Conservation (phyloP, 139 green algal species). For the Tetraselmis chui region DNA sequence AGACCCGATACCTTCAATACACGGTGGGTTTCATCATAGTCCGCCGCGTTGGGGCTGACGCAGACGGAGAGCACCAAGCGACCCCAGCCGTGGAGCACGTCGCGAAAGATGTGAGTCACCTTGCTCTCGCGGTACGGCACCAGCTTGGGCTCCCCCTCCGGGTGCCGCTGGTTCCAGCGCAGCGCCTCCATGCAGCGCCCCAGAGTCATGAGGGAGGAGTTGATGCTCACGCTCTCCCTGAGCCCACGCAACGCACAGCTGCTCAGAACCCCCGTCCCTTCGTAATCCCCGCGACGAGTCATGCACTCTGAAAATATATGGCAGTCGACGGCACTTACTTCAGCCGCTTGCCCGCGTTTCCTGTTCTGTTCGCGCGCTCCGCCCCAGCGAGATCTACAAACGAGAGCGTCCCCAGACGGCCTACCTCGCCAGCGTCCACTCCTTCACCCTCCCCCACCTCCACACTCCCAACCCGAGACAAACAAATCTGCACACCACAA, state of each 20-base stretch:
- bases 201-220: constrained; percentile 68
- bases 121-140: constrained; percentile 58
- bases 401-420: constrained; percentile 22
- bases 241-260: background rate
- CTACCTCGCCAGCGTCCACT: background rate
- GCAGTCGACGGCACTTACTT: constrained; percentile 29
- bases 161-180: constrained; percentile 64
- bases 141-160: constrained; percentile 19
- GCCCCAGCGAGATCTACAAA: constrained; percentile 76
- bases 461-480: too few relatives aligned
- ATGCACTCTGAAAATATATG: background rate
- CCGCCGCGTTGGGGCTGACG: constrained; percentile 39
- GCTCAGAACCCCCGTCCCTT: too few relatives aligned
- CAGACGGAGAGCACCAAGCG: constrained; percentile 63
- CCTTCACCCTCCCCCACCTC: background rate
- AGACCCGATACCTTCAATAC: constrained; percentile 38
- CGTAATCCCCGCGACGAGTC: background rate
- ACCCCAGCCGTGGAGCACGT: constrained; percentile 63
- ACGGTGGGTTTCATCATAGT: constrained; percentile 64
- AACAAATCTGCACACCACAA: too few relatives aligned
- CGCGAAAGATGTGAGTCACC: constrained; percentile 31
- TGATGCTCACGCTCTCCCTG: constrained; percentile 76
- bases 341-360: constrained; percentile 54
- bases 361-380: constrained; percentile 58
- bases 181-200: constrained; percentile 72